phyloP scores from a whole-genome alignment of 768 basidiomycete species.

The Suillus subluteus region DNA sequence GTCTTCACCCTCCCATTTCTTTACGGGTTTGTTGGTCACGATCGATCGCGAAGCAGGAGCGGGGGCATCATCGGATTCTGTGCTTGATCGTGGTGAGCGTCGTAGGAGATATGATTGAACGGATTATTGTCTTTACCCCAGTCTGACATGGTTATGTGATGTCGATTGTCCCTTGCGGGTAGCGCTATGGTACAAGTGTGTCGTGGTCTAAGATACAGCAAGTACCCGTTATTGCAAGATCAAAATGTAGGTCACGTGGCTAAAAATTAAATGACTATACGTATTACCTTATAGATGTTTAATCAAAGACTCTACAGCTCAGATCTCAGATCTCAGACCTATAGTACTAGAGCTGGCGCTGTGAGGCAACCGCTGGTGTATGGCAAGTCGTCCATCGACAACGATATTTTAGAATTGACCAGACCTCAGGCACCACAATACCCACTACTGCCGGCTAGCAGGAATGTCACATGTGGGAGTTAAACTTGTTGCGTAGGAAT shows the following conservation, averaged over 20 bases:
- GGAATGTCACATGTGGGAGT: too few relatives aligned
- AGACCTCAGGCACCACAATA: too few relatives aligned
- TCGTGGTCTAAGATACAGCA: slow-evolving; percentile 6
- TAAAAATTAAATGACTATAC: neutral
- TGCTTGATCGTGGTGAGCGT: slow-evolving; percentile 27
- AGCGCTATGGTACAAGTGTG: slow-evolving; percentile 7
- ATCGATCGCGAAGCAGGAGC: slow-evolving; percentile 27
- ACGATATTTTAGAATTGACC: too few relatives aligned
- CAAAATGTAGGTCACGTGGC: slow-evolving; percentile 5
- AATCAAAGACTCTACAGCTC: too few relatives aligned
- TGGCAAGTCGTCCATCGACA: too few relatives aligned
- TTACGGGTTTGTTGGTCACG: slow-evolving; percentile 34
- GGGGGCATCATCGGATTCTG: slow-evolving; percentile 44
- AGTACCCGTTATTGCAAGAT: neutral
- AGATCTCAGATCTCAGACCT: too few relatives aligned
- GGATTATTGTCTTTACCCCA: slow-evolving; percentile 42
- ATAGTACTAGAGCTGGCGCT: too few relatives aligned
- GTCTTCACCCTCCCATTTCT: slow-evolving; percentile 91
- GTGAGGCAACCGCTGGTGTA: too few relatives aligned
- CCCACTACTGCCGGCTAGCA: too few relatives aligned
- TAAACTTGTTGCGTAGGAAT: too few relatives aligned
- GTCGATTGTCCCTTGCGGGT: slow-evolving; percentile 9
- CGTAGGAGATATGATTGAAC: slow-evolving; percentile 9
- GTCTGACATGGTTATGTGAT: slow-evolving; percentile 42
- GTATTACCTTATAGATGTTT: too few relatives aligned